These are phyloP conservation scores for Reutealis trisperma DNA, from an alignment of 345 rosid genomes.

Conservation along the genomic window DNA sequence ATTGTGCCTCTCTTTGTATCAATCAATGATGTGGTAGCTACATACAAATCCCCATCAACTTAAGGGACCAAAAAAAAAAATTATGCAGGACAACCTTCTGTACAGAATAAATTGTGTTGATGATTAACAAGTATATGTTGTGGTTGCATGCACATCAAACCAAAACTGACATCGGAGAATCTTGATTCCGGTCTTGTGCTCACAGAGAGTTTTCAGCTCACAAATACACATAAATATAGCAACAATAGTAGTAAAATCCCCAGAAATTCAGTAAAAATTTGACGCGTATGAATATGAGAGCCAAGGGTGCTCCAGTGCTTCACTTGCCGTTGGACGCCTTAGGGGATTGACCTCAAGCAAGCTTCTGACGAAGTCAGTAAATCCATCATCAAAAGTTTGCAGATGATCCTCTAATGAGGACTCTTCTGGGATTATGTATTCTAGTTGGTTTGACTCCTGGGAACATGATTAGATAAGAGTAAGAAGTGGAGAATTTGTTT, in stretches of 20 bases:
- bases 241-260: slow-evolving; percentile 5
- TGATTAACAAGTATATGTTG: not conserved
- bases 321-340: slow-evolving; percentile 74
- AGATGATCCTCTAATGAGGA: slow-evolving; percentile 65
- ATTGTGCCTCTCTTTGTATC: slow-evolving; percentile 14
- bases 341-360: slow-evolving; percentile 80
- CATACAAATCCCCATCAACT: slow-evolving; percentile 28
- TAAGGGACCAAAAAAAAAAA: slow-evolving; percentile 2
- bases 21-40: slow-evolving; percentile 9
- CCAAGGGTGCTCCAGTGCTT: slow-evolving; percentile 94
- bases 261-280: slow-evolving; percentile 1
- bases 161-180: slow-evolving; percentile 34
- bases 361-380: slow-evolving; percentile 58
- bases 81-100: not conserved
- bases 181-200: slow-evolving; percentile 1
- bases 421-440: slow-evolving; percentile 72
- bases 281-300: slow-evolving; percentile 39
- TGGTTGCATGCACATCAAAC: slow-evolving; percentile 16
- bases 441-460: slow-evolving; percentile 78
- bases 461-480: not conserved
- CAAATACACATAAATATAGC: not conserved
- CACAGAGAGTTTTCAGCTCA: not conserved
- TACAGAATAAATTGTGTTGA: slow-evolving; percentile 10
- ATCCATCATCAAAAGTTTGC: slow-evolving; percentile 52
- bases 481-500: not conserved